A percentile compares a stretch with the other conserved stretches of the same genome.
Evolutionary conservation across 768 basidiomycete genomes (phyloP).

Genomic region (Pulveroboletus frians): DNA sequence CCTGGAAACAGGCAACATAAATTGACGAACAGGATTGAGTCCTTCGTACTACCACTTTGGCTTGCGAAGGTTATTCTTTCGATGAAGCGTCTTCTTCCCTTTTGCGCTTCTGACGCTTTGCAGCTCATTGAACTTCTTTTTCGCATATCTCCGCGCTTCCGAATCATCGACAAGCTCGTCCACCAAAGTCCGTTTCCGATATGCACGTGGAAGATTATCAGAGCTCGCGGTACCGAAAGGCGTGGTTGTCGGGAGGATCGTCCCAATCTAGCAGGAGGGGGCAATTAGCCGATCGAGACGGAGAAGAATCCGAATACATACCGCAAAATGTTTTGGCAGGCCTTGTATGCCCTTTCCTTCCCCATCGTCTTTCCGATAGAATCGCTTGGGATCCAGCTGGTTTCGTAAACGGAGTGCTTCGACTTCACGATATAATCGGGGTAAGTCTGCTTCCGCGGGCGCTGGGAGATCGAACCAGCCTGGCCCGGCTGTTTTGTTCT

Average conservation of each 20-base stretch:
- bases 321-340: slow-evolving; percentile 87
- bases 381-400: slow-evolving; percentile 87
- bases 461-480: slow-evolving; percentile 88
- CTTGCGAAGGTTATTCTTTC: slow-evolving; percentile 57
- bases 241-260: slow-evolving; percentile 60
- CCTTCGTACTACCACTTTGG: slow-evolving; percentile 57
- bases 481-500: slow-evolving; percentile 67
- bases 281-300: slow-evolving; percentile 3
- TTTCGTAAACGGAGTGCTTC: slow-evolving; percentile 83
- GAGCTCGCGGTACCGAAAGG: slow-evolving; percentile 67
- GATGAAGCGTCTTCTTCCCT: slow-evolving; percentile 65
- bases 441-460: slow-evolving; percentile 73
- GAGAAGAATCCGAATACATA: slow-evolving; percentile 33
- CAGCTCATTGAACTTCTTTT: slow-evolving; percentile 82
- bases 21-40: slow-evolving; percentile 6
- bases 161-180: slow-evolving; percentile 89
- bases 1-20: slow-evolving; percentile 5
- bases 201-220: slow-evolving; percentile 66
- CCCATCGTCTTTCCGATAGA: slow-evolving; percentile 82
- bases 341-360: slow-evolving; percentile 83
- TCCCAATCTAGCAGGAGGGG: slow-evolving; percentile 58
- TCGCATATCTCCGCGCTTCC: slow-evolving; percentile 82
- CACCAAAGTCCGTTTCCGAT: slow-evolving; percentile 77
- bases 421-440: slow-evolving; percentile 76
- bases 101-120: slow-evolving; percentile 61